Evolutionary conservation across 345 rosid genomes (phyloP), one percentile per base, ranked within the genome.

Genomic region (Draba incana): DNA sequence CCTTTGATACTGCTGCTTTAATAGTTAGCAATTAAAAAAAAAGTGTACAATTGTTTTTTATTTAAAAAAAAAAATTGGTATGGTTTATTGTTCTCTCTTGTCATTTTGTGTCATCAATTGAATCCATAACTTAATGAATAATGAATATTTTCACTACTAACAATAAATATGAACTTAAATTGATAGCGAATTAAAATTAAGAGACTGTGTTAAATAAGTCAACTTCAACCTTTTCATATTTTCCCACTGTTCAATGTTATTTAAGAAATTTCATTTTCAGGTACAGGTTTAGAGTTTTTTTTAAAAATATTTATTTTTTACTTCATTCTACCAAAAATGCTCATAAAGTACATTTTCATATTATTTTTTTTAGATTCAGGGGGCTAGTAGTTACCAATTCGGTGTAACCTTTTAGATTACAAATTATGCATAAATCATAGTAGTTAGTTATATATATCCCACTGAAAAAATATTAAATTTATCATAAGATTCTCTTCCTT

Each of bases 401-500:
- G 24, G 51, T 15, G 50, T 31, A 41, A 66, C 30, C 53, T 12
- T 41, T 42, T 13, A 45, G 31, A 56, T 23, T 5, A n/a, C 47
- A 23, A 58, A 68, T 38, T 24, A 57, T 47, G 30, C 20, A 20
- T 20, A 20, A 20, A 20, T 48, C 41, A 37, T n/a, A 60, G 37
- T 35, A 33, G 14, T 54, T 28, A 23, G 27, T 70, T 62, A 24
- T 30, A 24, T 30, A 12, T 48, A 3, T 10, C 44, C 10, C 20
- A 69, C 3, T 24, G 28, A 1, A 9, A 28, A 39, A 14, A 27
- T 10, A 46, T 28, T 41, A 28, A 20, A 42, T 9, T 49, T 50
- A 30, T 58, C 53, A 50, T 50, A 73, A 73, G 71, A 73, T 66
- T 66, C 66, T 50, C 47, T 66, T 55, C 42, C 43, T 41, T 73